Percentiles rank a stretch among this genome's conserved stretches.
These are phyloP conservation scores for Lotmaria passim DNA, from an alignment of 208 protist genomes.

Conservation along the genomic window DNA sequence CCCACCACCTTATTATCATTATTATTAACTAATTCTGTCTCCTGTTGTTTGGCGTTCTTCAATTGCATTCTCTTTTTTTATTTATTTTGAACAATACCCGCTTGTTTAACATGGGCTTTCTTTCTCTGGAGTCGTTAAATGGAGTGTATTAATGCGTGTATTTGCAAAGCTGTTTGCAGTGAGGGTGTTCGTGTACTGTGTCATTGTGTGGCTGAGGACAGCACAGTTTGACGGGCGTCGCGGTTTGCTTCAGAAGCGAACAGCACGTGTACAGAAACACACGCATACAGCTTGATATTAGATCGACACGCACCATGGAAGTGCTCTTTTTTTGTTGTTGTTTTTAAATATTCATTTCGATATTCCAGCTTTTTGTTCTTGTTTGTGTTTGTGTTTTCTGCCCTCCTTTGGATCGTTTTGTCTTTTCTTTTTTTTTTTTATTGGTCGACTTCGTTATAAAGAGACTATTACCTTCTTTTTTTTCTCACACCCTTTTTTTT, in stretches of 20 bases:
- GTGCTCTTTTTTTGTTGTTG: not conserved
- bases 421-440: not conserved
- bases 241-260: not conserved
- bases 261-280: not conserved
- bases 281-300: not conserved
- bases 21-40: conserved; percentile 16
- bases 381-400: not conserved
- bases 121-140: not conserved
- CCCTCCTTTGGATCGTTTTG: too few relatives aligned
- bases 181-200: not conserved
- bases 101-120: not conserved
- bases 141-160: not conserved
- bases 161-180: not conserved
- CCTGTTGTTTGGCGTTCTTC: not conserved
- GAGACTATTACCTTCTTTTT: not conserved
- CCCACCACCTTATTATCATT: not conserved
- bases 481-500: not conserved
- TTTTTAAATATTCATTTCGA: too few relatives aligned
- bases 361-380: too few relatives aligned
- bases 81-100: conserved; percentile 2
- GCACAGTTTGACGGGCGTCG: not conserved
- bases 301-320: not conserved
- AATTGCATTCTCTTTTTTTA: conserved; percentile 11
- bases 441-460: not conserved
- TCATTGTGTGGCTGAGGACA: not conserved